Percentiles rank a stretch among this genome's conserved stretches.
These are phyloP conservation scores for Mucor lusitanicus DNA, from an alignment of 371 early-diverging fungal genomes.

Conservation along the genomic window DNA sequence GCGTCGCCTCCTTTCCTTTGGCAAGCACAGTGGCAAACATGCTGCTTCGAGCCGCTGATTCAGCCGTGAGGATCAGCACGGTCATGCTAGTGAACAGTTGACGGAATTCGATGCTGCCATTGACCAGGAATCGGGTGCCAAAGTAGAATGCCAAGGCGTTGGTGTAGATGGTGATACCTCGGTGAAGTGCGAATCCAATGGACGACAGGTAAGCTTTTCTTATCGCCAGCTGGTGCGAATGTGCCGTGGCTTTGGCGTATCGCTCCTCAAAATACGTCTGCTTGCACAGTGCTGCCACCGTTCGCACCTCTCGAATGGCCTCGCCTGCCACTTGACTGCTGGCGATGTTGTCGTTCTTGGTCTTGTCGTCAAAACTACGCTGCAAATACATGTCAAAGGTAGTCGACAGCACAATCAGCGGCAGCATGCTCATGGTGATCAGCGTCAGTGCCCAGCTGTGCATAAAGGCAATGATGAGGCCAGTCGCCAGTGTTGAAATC, in stretches of 20 bases:
- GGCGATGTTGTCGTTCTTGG: slow-evolving; percentile 51
- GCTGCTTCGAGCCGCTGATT: slow-evolving; percentile 59
- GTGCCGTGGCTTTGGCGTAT: slow-evolving; percentile 57
- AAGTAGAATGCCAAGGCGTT: slow-evolving; percentile 59
- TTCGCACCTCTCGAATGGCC: slow-evolving; percentile 77
- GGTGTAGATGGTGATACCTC: slow-evolving; percentile 60
- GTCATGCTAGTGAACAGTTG: slow-evolving; percentile 64
- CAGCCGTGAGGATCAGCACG: slow-evolving; percentile 66
- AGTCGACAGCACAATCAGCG: slow-evolving; percentile 39
- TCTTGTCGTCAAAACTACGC: slow-evolving; percentile 48
- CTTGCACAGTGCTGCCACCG: slow-evolving; percentile 74
- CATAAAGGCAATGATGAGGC: slow-evolving; percentile 34
- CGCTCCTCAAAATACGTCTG: slow-evolving; percentile 63
- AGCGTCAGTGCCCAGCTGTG: slow-evolving; percentile 52
- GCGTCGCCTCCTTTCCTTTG: slow-evolving; percentile 81
- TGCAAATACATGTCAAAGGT: slow-evolving; percentile 22
- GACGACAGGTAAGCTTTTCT: slow-evolving; percentile 56
- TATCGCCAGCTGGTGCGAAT: slow-evolving; percentile 63
- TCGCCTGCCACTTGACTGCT: slow-evolving; percentile 74
- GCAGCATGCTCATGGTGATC: slow-evolving; percentile 44
- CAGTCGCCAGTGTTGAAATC: slow-evolving; percentile 35
- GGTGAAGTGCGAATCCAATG: slow-evolving; percentile 63
- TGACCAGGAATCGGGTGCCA: slow-evolving; percentile 45
- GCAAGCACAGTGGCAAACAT: slow-evolving; percentile 58
- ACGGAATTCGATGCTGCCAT: slow-evolving; percentile 26